Evolutionary conservation across 1,139 yeast species (phyloP).

Genomic region (Kodamaea suecica): DNA sequence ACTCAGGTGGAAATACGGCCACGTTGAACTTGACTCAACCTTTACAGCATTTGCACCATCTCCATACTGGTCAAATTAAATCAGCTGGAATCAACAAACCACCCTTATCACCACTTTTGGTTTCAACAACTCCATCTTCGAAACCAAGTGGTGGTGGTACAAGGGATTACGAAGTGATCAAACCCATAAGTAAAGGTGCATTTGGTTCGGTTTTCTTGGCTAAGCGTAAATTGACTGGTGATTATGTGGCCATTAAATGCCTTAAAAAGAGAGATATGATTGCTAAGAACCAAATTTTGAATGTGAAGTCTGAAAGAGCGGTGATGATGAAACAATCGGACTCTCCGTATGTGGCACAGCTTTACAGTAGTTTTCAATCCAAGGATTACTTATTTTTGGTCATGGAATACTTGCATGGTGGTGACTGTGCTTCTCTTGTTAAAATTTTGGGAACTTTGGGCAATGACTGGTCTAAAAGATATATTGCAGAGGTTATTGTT

Average conservation of each 20-base stretch:
- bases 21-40: conserved; percentile 9
- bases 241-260: conserved; percentile 94
- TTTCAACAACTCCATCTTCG: conserved; percentile 52
- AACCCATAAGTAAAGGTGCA: conserved; percentile 96
- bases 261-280: conserved; percentile 93
- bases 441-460: conserved; percentile 79
- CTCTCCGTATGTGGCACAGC: conserved; percentile 88
- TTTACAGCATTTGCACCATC: conserved; percentile 4
- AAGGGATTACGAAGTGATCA: conserved; percentile 82
- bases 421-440: conserved; percentile 87
- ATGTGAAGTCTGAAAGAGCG: conserved; percentile 92
- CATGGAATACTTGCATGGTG: conserved; percentile 96
- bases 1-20: conserved; percentile 15
- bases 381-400: conserved; percentile 84
- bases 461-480: conserved; percentile 82
- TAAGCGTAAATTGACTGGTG: conserved; percentile 81
- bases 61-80: conserved; percentile 4
- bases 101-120: conserved; percentile 78
- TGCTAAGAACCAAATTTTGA: conserved; percentile 92
- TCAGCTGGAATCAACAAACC: conserved; percentile 37
- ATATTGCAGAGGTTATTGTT: conserved; percentile 84
- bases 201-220: conserved; percentile 94
- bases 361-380: conserved; percentile 87
- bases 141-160: conserved; percentile 65
- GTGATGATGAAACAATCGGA: conserved; percentile 97